Evolutionary conservation across 1,284 basidiomycete genomes (phyloP).

Genomic region (Pascua sp.): DNA sequence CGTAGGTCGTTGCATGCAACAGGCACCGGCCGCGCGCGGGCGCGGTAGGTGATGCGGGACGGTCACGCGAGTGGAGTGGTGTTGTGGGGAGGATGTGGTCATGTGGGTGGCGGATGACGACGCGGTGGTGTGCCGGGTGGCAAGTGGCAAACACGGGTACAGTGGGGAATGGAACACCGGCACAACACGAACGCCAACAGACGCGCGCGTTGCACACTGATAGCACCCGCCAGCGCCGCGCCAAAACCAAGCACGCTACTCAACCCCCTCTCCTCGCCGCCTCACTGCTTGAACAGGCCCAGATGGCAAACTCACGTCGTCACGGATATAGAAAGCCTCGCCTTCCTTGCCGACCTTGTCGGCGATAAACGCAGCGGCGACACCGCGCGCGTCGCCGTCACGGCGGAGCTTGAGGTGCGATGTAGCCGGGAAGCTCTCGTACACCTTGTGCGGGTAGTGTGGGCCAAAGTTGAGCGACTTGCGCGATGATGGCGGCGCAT

Average conservation of each 20-base stretch:
- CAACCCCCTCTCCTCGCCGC: not conserved
- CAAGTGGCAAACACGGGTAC: not conserved
- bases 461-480: conserved; percentile 81
- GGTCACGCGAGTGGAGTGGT: not conserved
- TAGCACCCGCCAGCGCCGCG: not conserved
- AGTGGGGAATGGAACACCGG: not conserved
- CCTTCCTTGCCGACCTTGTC: conserved; percentile 31
- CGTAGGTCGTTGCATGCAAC: not conserved
- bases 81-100: not conserved
- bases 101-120: not conserved
- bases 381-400: conserved; percentile 23
- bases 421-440: conserved; percentile 53
- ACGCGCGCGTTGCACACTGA: not conserved
- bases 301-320: conserved; percentile 45
- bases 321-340: conserved; percentile 43
- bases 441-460: conserved; percentile 65
- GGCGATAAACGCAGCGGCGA: conserved; percentile 33
- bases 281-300: not conserved
- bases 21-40: too few relatives aligned
- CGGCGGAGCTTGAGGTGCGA: conserved; percentile 8
- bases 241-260: not conserved
- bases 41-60: too few relatives aligned
- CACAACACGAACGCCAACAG: not conserved
- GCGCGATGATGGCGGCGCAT: conserved; percentile 40
- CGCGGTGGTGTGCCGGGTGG: not conserved